Evolutionary conservation across 2,329 filamentous ascomycete genomes (phyloP), one percentile per base, ranked within the genome.

Genomic region (Xylariaceae sp.): DNA sequence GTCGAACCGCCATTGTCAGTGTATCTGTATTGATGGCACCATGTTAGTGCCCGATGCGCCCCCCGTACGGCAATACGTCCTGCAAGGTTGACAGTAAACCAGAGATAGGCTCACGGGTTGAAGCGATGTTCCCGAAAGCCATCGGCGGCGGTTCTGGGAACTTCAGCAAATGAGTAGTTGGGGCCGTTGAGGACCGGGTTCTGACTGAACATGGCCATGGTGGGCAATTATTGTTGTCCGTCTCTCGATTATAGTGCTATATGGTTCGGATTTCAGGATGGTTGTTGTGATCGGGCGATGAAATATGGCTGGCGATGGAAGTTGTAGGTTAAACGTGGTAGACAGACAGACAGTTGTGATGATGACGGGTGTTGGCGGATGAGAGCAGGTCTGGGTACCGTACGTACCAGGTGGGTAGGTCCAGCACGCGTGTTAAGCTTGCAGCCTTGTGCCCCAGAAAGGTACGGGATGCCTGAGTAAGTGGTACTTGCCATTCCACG

Each of bases 1-100:
- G 94, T 97, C 61, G 92, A 96, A 68, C 94, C 94, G 68, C 94
- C 94, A 75, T 99, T 99, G 80, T 99, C 93, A 67, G 94, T 95
- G 78, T 99, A 99, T 69, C 90, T 94, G 68, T 64, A 30, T 53
- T 55, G 30, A 2, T 39, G 55, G 44, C 53, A 52, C 11, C 49
- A 39, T 30, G 51, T 64, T 13, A 62, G 58, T 53, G 54, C 41
- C 51, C 11, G 37, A 13, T 44, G 15, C 15, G n/a, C 7, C 3
- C 57, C 15, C 18, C 48, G 5, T 15, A 17, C 3, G n/a, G 6
- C 2, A 5, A 53, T 17, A 17, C 44, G 30, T 41, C 3, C 23
- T 8, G n/a, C 17, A 8, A 57, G 15, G 17, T 30, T 30, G 5
- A 41, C 47, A 30, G 37, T 8, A n/a, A 18, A 51, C 35, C 15